A percentile compares a stretch with the other conserved stretches of the same genome.
These are phyloP conservation scores for Saksenaea oblongispora DNA, from an alignment of 371 early-diverging fungal genomes.

Conservation along the genomic window DNA sequence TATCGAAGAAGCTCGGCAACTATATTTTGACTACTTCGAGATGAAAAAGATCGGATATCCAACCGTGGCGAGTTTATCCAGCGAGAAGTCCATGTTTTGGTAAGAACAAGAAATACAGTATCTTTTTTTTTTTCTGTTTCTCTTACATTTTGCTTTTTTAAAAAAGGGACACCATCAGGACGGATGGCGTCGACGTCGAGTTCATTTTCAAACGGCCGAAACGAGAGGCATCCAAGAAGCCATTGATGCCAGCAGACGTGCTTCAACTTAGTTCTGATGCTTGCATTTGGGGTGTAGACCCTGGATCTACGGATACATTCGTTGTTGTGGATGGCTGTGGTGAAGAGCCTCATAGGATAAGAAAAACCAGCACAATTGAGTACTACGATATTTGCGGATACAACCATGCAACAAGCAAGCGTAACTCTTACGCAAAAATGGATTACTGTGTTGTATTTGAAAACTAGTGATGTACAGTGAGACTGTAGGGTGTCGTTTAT, in stretches of 20 bases:
- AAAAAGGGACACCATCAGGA: background rate
- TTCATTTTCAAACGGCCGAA: background rate
- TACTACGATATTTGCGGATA: slow-evolving; percentile 12
- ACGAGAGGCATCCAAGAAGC: background rate
- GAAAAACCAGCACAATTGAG: background rate
- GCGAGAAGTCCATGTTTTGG: background rate
- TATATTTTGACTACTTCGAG: background rate
- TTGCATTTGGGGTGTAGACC: slow-evolving; percentile 13
- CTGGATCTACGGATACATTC: slow-evolving; percentile 11
- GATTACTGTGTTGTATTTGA: too few relatives aligned
- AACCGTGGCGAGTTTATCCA: background rate
- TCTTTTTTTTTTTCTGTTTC: too few relatives aligned
- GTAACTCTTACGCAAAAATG: background rate
- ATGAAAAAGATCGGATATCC: background rate
- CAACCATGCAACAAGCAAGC: slow-evolving; percentile 11
- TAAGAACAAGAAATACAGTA: background rate
- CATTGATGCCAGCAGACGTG: background rate
- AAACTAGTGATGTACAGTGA: too few relatives aligned
- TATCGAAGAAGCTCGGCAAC: background rate
- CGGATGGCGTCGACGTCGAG: too few relatives aligned
- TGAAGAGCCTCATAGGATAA: background rate
- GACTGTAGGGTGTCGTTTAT: too few relatives aligned
- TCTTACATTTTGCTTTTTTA: background rate
- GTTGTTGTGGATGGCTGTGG: slow-evolving; percentile 8
- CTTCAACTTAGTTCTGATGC: background rate